Evolutionary conservation across 1,284 basidiomycete genomes (phyloP).

Genomic region (Rugiboletus extremiorientalis): DNA sequence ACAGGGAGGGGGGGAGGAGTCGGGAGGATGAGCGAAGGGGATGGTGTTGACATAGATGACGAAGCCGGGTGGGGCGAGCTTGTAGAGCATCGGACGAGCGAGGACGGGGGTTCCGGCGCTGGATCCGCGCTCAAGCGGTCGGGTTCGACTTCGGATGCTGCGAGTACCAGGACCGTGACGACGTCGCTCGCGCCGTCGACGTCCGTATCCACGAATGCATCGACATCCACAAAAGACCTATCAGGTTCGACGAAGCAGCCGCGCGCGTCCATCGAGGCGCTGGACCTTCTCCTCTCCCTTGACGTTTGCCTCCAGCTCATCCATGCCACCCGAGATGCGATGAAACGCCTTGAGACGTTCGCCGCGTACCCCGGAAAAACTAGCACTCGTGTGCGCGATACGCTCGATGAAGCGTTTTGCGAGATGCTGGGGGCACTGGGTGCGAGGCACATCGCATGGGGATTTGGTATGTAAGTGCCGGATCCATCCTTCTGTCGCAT

Average conservation of each 20-base stretch:
- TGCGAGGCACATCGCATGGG: conserved; percentile 82
- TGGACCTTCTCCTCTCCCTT: conserved; percentile 89
- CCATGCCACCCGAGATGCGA: conserved; percentile 85
- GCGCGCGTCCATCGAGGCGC: conserved; percentile 20
- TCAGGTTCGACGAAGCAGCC: not conserved
- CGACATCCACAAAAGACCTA: not conserved
- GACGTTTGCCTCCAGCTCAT: conserved; percentile 92
- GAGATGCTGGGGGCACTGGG: conserved; percentile 78
- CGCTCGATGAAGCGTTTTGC: conserved; percentile 91
- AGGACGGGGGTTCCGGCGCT: not conserved
- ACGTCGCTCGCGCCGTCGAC: not conserved
- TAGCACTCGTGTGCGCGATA: conserved; percentile 80
- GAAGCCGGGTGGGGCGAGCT: conserved; percentile 30
- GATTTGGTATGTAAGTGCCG: conserved; percentile 71
- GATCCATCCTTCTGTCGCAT: not conserved
- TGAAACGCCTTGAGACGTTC: conserved; percentile 93
- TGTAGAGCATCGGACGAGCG: conserved; percentile 3
- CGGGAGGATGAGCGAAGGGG: conserved; percentile 1
- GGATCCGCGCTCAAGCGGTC: not conserved
- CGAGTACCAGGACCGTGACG: not conserved
- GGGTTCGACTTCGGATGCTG: not conserved
- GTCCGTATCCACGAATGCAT: not conserved
- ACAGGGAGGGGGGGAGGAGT: not conserved
- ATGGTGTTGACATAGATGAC: conserved; percentile 15
- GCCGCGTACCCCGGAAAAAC: conserved; percentile 81